Evolutionary conservation across 2,329 filamentous ascomycete genomes (phyloP), one percentile per base, ranked within the genome.

Genomic region (Acrocalymma vagum): DNA sequence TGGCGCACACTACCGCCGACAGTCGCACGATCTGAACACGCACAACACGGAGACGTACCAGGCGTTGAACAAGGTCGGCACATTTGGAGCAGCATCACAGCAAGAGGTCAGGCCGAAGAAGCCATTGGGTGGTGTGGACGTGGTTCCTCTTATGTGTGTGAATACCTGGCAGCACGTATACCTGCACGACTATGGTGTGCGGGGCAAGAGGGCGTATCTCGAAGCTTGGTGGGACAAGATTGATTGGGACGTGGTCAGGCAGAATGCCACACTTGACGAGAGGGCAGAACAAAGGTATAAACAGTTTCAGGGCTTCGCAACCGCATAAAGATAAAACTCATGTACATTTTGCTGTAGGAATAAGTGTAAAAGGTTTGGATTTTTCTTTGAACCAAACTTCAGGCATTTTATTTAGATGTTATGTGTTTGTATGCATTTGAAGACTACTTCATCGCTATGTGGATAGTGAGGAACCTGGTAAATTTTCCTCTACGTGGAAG

Each of bases 161-260:
- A 97, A 91, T 74, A 96, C 91, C 5, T 99, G 94, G 94, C 87
- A 97, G 77, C 94, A 97, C 72, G 86, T 87, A 7, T 99, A 88
- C 83, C 74, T 97, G 68, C 81, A 82, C 39, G 91, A 97, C 69
- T 96, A 88, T 71, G 86, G 86, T 5, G 70, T 85, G 40, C 78
- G 77, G 29, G 90, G 90, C 33, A 99, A 96, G 83, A 76, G 78
- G 37, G 72, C 76, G 36, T 99, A 83, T 69, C 78, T 92, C 37
- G 81, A 88, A 65, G 78, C 79, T 27, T 97, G 93, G 93, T 99
- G 94, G 94, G 73, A 89, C 34, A 78, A 77, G 37, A 86, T 99
- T 55, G 84, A 99, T 72, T 99, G 94, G 94, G 74, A 85, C 33
- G 77, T 80, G 47, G 92, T 96, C 33, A 53, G 64, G 38, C 53